Evolutionary conservation across 768 basidiomycete species (phyloP).

Genomic region (Paxillus ammoniavirescens): DNA sequence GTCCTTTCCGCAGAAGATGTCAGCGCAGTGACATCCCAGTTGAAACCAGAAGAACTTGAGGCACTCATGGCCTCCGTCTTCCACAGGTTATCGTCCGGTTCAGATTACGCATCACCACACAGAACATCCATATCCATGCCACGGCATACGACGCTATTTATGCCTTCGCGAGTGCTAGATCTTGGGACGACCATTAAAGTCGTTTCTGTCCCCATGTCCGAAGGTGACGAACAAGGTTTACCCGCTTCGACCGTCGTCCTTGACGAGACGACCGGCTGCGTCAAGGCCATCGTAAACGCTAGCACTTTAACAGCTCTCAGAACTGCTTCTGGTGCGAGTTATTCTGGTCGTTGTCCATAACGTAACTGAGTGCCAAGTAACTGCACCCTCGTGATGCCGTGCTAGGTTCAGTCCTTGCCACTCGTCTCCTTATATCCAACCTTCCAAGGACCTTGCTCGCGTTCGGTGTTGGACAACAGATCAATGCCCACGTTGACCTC

Average conservation of each 20-base stretch:
- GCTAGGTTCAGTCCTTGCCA: conserved; percentile 68
- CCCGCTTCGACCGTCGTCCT: conserved; percentile 77
- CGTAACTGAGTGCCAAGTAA: background rate
- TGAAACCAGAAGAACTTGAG: conserved; percentile 48
- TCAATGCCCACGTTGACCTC: conserved; percentile 61
- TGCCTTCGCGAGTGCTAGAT: conserved; percentile 67
- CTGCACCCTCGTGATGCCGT: background rate
- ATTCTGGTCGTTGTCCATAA: background rate
- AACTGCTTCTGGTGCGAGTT: conserved; percentile 69
- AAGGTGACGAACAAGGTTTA: conserved; percentile 51
- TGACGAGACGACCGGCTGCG: conserved; percentile 64
- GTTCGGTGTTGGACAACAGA: conserved; percentile 76
- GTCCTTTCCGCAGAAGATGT: conserved; percentile 66
- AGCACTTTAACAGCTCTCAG: conserved; percentile 73
- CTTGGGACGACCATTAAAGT: conserved; percentile 73
- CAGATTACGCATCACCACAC: conserved; percentile 43
- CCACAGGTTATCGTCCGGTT: conserved; percentile 38
- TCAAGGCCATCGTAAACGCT: conserved; percentile 80
- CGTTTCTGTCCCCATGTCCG: conserved; percentile 64
- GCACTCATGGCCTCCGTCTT: conserved; percentile 61
- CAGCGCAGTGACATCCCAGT: conserved; percentile 40
- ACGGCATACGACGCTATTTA: conserved; percentile 69
- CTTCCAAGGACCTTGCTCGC: conserved; percentile 49
- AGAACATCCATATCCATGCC: conserved; percentile 53
- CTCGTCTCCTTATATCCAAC: conserved; percentile 46